phyloP scores from a whole-genome alignment of 108 stramenopile genomes.

The Stephanodiscus triporus region DNA sequence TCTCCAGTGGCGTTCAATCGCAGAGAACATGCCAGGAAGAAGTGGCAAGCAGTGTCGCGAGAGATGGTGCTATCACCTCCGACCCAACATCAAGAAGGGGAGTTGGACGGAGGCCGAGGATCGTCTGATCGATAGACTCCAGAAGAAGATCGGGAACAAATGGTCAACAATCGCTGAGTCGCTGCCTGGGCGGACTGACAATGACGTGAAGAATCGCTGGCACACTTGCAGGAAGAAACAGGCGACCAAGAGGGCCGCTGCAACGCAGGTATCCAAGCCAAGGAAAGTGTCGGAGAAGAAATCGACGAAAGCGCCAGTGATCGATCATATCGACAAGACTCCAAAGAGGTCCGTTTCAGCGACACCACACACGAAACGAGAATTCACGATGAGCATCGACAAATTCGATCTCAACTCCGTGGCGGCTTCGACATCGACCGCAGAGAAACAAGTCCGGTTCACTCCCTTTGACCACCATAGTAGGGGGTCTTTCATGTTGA shows the following conservation, averaged over 20 bases:
- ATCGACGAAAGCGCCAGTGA: background rate
- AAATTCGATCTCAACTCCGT: constrained; percentile 1
- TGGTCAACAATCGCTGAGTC: constrained; percentile 91
- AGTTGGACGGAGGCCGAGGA: constrained; percentile 94
- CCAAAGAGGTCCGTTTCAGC: background rate
- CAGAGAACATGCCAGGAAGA: constrained; percentile 86
- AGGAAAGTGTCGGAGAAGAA: background rate
- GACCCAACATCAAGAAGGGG: constrained; percentile 89
- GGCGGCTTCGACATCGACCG: background rate
- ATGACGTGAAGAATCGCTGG: constrained; percentile 98
- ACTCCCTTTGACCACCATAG: background rate
- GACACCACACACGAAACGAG: background rate
- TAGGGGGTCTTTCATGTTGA: background rate
- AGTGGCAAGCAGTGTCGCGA: constrained; percentile 97
- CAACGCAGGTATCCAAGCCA: background rate
- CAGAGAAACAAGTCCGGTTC: background rate
- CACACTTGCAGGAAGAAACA: constrained; percentile 82
- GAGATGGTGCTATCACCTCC: constrained; percentile 96
- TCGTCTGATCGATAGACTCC: constrained; percentile 68
- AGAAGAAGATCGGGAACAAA: constrained; percentile 71
- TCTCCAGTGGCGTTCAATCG: constrained; percentile 84
- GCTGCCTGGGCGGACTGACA: constrained; percentile 95
- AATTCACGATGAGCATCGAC: background rate
- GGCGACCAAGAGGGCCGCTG: background rate
- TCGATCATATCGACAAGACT: background rate